Evolutionary conservation across 768 basidiomycete species (phyloP), one percentile per base, ranked within the genome.

Genomic region (Psilocybe sp.): DNA sequence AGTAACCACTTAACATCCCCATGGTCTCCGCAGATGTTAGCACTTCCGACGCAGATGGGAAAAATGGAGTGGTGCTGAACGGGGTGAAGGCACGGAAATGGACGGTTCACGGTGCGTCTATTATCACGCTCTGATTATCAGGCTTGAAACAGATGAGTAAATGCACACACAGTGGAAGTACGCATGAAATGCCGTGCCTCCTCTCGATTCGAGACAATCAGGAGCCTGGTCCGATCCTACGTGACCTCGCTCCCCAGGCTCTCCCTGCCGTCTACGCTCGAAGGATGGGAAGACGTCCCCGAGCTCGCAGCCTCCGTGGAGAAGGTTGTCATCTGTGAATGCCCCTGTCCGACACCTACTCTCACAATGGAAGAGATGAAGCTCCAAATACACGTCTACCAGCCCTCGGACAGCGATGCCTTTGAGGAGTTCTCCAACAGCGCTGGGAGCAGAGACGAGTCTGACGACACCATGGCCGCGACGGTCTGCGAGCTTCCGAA

Each of bases 401-500:
- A 93, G 51, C 85, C 89, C 9, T 78, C 78, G 0, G 82, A 87
- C 49, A 69, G 74, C 1, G 85, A 89, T 51, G 71, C 78, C 0
- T 80, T 83, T 39, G 84, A 88, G 60, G 92, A 96, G 53, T 89
- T 91, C 56, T 76, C 82, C 1, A 82, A 81, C 38, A 73, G 73
- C 62, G 63, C 74, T n/a, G 52, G 78, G 60, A 47, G 71, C 61
- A 68, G 73, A 44, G 77, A 77, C 23, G 88, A 88, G 16, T 89
- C 85, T 39, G 84, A 87, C 52, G 82, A 85, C 45, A 84, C 92
- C 0, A 87, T 87, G 73, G 92, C 96, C 10, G 97, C 95, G 1
- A 89, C 81, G 50, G 86, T 98, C 15, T 89, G 89, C 63, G 89
- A 95, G 47, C 77, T 99, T 40, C 97, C 97, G 1, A 88, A 86